Evolutionary conservation across 371 early-diverging fungal species (phyloP).

Genomic region (Lichtheimia corymbifera): DNA sequence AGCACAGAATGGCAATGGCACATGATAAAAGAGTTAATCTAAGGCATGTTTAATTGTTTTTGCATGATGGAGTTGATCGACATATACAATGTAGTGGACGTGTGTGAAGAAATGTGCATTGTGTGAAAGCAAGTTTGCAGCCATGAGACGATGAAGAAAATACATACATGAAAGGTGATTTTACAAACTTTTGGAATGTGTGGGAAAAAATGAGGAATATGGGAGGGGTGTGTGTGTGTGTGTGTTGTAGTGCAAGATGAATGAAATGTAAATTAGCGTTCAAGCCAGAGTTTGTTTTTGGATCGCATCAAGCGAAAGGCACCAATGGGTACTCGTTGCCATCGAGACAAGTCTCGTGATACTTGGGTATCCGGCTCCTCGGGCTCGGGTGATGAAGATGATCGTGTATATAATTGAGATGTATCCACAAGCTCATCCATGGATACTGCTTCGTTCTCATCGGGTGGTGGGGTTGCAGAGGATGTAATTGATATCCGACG

Average conservation of each 20-base stretch:
- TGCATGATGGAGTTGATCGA: no score
- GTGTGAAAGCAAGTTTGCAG: conserved; percentile 3
- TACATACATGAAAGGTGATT: neutral
- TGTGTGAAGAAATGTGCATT: neutral
- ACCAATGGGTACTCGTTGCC: conserved; percentile 65
- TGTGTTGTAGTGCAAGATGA: neutral
- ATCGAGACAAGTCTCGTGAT: conserved; percentile 56
- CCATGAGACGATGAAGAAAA: neutral
- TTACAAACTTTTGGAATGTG: conserved; percentile 1
- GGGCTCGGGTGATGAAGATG: conserved; percentile 50
- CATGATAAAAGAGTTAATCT: neutral
- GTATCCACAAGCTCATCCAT: conserved; percentile 68
- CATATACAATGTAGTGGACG: conserved; percentile 1
- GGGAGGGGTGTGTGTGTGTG: neutral
- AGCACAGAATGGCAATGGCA: neutral
- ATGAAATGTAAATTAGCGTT: conserved; percentile 25
- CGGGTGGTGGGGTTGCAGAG: conserved; percentile 4
- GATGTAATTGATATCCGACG: neutral
- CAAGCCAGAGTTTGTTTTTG: conserved; percentile 47
- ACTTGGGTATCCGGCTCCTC: conserved; percentile 42
- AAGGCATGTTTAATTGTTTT: no score
- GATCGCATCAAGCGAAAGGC: conserved; percentile 55
- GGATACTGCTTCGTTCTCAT: conserved; percentile 32
- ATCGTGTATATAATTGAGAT: conserved; percentile 53
- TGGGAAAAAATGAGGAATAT: neutral